Conservation (phyloP, 441 rosid species). For the Pelargonium cotyledonis region DNA sequence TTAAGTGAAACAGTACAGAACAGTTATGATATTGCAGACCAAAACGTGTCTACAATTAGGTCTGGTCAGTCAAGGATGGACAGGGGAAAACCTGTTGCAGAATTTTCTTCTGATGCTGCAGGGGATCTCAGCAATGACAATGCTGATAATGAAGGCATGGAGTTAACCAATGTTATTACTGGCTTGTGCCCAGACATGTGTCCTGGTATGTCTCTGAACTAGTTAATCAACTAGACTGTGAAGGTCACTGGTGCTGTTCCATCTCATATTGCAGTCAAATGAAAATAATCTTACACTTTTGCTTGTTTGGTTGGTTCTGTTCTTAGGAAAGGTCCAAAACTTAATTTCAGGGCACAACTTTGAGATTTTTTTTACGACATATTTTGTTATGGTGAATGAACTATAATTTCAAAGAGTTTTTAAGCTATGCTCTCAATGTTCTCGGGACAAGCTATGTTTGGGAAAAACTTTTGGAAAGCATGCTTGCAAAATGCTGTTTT, state of each 20-base stretch:
- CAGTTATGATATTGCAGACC: constrained; percentile 35
- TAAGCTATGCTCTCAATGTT: too few species aligned
- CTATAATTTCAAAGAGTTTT: too few species aligned
- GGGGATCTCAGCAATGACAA: constrained; percentile 38
- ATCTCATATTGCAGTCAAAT: constrained; percentile 1
- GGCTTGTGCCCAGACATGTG: constrained; percentile 98
- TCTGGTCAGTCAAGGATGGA: constrained; percentile 32
- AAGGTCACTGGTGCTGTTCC: neutral
- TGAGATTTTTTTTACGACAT: too few species aligned
- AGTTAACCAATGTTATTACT: constrained; percentile 50
- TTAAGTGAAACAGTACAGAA: constrained; percentile 41
- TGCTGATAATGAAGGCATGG: constrained; percentile 51
- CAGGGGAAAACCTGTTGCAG: constrained; percentile 30
- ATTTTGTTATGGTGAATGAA: too few species aligned
- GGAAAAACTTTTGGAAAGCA: neutral
- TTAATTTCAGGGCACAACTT: too few species aligned
- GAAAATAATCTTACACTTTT: neutral
- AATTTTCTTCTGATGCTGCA: constrained; percentile 30
- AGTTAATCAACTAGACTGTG: constrained; percentile 15
- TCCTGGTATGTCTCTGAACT: constrained; percentile 60
- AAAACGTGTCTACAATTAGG: constrained; percentile 37
- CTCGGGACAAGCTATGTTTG: too few species aligned
- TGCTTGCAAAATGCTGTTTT: neutral
- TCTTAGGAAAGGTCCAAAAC: neutral
- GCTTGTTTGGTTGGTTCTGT: constrained; percentile 1